Conservation (phyloP, 2,329 filamentous ascomycete species). For the Penicillium sp. region DNA sequence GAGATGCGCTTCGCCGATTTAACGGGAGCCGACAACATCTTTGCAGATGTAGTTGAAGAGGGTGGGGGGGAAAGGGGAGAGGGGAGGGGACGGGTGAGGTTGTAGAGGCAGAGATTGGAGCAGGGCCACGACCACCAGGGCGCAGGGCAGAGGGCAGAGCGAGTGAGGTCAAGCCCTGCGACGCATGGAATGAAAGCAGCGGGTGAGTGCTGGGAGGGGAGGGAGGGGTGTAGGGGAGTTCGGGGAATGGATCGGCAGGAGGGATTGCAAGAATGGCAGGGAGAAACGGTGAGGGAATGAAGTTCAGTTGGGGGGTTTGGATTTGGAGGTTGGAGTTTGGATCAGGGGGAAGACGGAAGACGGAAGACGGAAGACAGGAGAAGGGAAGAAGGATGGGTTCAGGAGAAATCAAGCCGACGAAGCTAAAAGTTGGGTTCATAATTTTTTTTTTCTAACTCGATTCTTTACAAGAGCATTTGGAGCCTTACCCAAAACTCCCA, state of each 20-base stretch:
- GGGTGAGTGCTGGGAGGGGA: slow-evolving; percentile 10
- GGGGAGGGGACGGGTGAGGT: slow-evolving; percentile 12
- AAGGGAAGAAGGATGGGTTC: slow-evolving; percentile 8
- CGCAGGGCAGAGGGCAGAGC: slow-evolving; percentile 6
- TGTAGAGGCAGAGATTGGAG: slow-evolving; percentile 26
- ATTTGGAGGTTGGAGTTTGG: neutral
- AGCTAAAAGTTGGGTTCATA: slow-evolving; percentile 8
- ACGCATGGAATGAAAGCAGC: slow-evolving; percentile 20
- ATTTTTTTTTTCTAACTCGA: slow-evolving; percentile 5
- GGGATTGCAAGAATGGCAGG: slow-evolving; percentile 32
- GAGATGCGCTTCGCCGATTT: slow-evolving; percentile 48
- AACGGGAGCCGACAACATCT: slow-evolving; percentile 42
- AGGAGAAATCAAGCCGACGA: slow-evolving; percentile 8
- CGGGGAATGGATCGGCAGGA: slow-evolving; percentile 40
- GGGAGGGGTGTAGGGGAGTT: slow-evolving; percentile 12
- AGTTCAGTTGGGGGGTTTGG: slow-evolving; percentile 5
- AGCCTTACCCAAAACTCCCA: slow-evolving; percentile 7
- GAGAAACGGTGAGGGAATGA: slow-evolving; percentile 14
- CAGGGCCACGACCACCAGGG: slow-evolving; percentile 6
- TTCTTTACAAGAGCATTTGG: neutral
- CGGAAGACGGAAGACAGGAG: slow-evolving; percentile 1
- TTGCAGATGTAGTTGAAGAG: slow-evolving; percentile 11
- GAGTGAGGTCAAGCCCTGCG: slow-evolving; percentile 11
- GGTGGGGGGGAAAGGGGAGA: slow-evolving; percentile 5
- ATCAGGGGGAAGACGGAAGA: slow-evolving; percentile 4